Conservation (phyloP, 306 rosid species). For the Hippophae gyantsensis region DNA sequence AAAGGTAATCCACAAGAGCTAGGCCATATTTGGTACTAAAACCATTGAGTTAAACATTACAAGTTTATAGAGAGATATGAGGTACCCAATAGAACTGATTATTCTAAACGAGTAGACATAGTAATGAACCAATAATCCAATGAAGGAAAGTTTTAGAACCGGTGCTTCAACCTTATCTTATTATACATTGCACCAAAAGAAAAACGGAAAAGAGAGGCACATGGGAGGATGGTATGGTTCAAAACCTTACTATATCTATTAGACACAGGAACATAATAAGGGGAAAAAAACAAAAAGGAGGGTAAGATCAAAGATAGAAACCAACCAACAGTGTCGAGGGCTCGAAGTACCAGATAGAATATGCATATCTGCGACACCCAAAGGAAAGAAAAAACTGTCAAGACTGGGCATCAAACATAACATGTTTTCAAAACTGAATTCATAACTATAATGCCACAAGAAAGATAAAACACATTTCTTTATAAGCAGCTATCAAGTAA, state of each 20-base stretch:
- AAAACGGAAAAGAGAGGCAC: too few species aligned
- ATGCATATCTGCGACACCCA: conserved; percentile 73
- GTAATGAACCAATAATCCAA: too few species aligned
- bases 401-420: not conserved
- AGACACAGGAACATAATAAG: not conserved
- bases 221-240: too few species aligned
- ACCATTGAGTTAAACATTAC: not conserved
- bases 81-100: too few species aligned
- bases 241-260: not conserved
- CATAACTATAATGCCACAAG: not conserved
- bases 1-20: not conserved
- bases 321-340: conserved; percentile 95
- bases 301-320: conserved; percentile 16
- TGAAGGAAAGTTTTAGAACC: too few species aligned
- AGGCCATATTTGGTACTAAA: not conserved
- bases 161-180: too few species aligned
- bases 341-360: conserved; percentile 87
- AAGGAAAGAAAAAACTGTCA: conserved; percentile 1
- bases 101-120: too few species aligned
- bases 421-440: not conserved
- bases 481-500: not conserved
- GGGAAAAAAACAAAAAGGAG: not conserved
- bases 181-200: too few species aligned
- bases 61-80: not conserved
- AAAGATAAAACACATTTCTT: not conserved